Percentiles rank a stretch among this genome's conserved stretches.
Evolutionary conservation across 225 moss, liverwort and hornwort species (phyloP).

Genomic region (Neckera pumila): DNA sequence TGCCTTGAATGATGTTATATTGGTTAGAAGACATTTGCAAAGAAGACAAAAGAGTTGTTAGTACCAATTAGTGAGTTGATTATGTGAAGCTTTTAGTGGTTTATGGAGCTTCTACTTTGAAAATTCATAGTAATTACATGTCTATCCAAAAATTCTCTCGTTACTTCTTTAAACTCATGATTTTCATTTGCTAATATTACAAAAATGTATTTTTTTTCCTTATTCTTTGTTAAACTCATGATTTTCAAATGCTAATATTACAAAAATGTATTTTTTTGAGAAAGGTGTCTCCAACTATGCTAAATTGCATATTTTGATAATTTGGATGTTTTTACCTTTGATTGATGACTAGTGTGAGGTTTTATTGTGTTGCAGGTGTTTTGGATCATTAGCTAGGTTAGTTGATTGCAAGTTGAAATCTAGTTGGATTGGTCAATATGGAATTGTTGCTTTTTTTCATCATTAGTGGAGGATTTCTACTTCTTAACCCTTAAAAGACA

Average conservation of each 20-base stretch:
- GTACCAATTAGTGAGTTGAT: not conserved
- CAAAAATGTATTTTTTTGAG: not conserved
- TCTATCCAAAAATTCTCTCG: not conserved
- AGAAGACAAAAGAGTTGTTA: too few species aligned
- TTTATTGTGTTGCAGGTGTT: not conserved
- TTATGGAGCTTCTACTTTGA: not conserved
- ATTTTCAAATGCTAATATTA: not conserved
- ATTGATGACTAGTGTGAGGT: not conserved
- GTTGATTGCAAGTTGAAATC: not conserved
- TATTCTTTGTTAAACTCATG: not conserved
- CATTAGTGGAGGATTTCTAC: not conserved
- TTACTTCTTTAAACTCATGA: too few species aligned
- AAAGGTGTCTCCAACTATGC: not conserved
- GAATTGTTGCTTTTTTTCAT: not conserved
- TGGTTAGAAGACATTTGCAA: too few species aligned
- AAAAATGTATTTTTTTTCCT: accelerated
- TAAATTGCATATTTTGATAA: not conserved
- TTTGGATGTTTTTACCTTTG: not conserved
- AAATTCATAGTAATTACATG: not conserved
- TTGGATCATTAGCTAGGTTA: not conserved
- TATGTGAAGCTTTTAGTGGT: not conserved
- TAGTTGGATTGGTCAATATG: not conserved
- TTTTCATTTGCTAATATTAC: too few species aligned
- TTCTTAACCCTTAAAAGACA: not conserved
- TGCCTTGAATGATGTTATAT: too few species aligned